Evolutionary conservation across 345 rosid genomes (phyloP), one percentile per base, ranked within the genome.

Genomic region (Brassica nigra): DNA sequence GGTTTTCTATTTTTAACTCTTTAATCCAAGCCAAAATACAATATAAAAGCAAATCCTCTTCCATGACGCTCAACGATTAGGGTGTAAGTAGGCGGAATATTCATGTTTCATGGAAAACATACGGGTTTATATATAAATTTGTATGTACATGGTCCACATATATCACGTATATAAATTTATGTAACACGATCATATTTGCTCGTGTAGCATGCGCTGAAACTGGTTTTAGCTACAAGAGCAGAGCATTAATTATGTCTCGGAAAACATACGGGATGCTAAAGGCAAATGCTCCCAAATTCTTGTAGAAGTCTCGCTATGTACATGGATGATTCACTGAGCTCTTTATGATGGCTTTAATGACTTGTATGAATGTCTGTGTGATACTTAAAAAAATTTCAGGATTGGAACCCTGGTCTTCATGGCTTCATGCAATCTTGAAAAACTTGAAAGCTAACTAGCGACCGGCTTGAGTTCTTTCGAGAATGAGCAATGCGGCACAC

Each of bases 401-500:
- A 78, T 74, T 84, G 64, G 90, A 90, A 75, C 90, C 92, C 62
- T 91, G 97, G 98, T 83, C 89, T 66, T 86, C 90, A 8, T 93
- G 94, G 84, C 89, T 66, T 86, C 90, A 8, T 93, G 94, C 10
- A 78, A 89, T 62, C 62, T 89, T 81, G 80, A 87, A 81, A 86
- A 86, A 23, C 89, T 92, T 47, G 97, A 65, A 84, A 84, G 79
- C 91, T 95, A 59, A 86, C 91, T 63, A 78, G 91, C 89, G 9
- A 91, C 97, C 10, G 97, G 97, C 71, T 83, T 89, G 80, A 95
- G 99, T 87, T 95, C 99, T 34, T 91, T 92, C 59, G 71, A 84
- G 73, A 92, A 91, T 83, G 89, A 95, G 74, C 95, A 95, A 90
- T 95, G 95, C n/a, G 99, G 97, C 91, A 89, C 33, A 68, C 44